Evolutionary conservation across 208 protist species (phyloP).

Genomic region (Endotrypanum monterogeii): DNA sequence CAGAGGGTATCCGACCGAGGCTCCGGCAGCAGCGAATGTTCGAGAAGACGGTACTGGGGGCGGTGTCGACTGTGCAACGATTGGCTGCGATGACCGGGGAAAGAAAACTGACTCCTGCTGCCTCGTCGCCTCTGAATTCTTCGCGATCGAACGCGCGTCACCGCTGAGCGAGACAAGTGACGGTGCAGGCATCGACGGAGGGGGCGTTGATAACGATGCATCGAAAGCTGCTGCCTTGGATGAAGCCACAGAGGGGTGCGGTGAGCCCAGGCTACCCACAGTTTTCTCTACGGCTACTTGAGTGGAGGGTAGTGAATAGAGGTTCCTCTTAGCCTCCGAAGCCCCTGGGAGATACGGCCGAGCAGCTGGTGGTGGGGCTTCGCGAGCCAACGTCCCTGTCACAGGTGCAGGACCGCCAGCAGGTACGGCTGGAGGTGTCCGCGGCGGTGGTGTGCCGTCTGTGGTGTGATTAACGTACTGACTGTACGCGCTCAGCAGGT

Average conservation of each 20-base stretch:
- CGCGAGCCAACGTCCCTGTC: background rate
- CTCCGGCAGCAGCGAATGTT: background rate
- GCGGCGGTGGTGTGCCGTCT: background rate
- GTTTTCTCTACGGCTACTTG: background rate
- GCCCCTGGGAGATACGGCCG: background rate
- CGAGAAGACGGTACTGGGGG: background rate
- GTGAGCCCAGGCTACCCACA: background rate
- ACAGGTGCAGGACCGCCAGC: background rate
- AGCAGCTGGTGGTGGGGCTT: background rate
- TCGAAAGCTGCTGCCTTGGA: slow-evolving; percentile 10
- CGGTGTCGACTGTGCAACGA: background rate
- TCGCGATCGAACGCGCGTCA: background rate
- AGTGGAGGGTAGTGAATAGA: slow-evolving; percentile 2
- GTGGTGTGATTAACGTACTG: slow-evolving; percentile 18
- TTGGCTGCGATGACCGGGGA: background rate
- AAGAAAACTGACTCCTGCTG: background rate
- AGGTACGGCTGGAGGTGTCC: background rate
- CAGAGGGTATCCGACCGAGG: background rate
- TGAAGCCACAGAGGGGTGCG: background rate
- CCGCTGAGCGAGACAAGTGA: background rate
- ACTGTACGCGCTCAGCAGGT: slow-evolving; percentile 25
- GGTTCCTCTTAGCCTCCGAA: background rate
- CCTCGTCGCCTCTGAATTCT: background rate
- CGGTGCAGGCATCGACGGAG: slow-evolving; percentile 5
- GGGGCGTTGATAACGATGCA: slow-evolving; percentile 2